A percentile compares a stretch with the other conserved stretches of the same genome.
phyloP scores from a whole-genome alignment of 768 basidiomycete species.

The Agrocybe pediades region DNA sequence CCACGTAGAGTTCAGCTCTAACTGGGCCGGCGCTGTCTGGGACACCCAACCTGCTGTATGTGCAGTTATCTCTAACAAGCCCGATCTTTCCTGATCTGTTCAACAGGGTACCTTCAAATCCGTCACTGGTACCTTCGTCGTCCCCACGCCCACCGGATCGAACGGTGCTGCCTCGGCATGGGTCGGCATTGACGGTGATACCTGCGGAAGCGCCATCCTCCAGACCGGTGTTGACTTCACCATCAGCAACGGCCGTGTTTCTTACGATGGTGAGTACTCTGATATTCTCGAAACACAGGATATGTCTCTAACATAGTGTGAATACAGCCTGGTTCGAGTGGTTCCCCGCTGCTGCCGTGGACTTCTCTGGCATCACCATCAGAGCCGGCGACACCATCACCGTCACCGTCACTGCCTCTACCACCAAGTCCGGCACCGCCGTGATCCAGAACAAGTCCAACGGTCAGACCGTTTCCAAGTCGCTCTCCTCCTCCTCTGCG shows the following conservation, averaged over 20 bases:
- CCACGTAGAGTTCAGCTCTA: conserved; percentile 18
- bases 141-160: conserved; percentile 16
- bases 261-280: conserved; percentile 8
- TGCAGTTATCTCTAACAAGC: not conserved
- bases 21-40: conserved; percentile 21
- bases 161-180: conserved; percentile 21
- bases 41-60: conserved; percentile 12
- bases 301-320: not conserved
- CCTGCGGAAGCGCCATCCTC: conserved; percentile 18
- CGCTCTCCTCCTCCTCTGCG: conserved; percentile 18
- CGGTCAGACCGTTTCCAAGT: conserved; percentile 18
- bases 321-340: conserved; percentile 19
- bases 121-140: conserved; percentile 19
- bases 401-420: conserved; percentile 17
- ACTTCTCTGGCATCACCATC: conserved; percentile 19
- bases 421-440: conserved; percentile 17
- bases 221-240: conserved; percentile 22
- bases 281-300: not conserved
- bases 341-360: conserved; percentile 20
- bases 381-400: conserved; percentile 17
- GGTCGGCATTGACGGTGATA: conserved; percentile 23
- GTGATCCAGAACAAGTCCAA: conserved; percentile 17
- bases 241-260: conserved; percentile 15
- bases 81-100: not conserved
- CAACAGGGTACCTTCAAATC: conserved; percentile 17